phyloP scores from a whole-genome alignment of 805 yeast species.

The Zygosaccharomyces siamensis region DNA sequence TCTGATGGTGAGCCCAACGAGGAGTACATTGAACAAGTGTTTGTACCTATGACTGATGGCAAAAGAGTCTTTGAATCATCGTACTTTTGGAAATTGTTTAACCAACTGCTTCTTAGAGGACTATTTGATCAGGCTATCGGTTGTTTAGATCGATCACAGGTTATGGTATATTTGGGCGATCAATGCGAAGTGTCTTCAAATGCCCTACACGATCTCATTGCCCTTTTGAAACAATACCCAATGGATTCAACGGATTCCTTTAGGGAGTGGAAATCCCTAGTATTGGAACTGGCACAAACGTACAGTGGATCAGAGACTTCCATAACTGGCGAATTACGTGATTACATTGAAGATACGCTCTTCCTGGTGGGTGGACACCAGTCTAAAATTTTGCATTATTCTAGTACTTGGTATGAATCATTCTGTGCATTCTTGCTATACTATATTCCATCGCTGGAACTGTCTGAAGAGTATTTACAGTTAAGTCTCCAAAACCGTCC shows the following conservation, averaged over 20 bases:
- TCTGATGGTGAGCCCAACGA: conserved; percentile 63
- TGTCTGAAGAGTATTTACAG: conserved; percentile 40
- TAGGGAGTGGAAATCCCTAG: conserved; percentile 38
- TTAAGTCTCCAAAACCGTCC: conserved; percentile 35
- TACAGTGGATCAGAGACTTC: conserved; percentile 24
- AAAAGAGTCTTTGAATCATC: conserved; percentile 37
- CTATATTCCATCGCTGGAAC: conserved; percentile 50
- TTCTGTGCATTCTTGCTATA: conserved; percentile 51
- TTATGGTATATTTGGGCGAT: conserved; percentile 17
- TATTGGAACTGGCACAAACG: conserved; percentile 25
- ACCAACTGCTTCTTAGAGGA: conserved; percentile 58
- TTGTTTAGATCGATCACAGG: conserved; percentile 28
- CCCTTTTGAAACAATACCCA: conserved; percentile 37
- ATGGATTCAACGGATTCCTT: conserved; percentile 30
- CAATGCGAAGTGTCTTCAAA: conserved; percentile 26
- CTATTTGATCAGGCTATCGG: conserved; percentile 49
- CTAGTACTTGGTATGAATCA: conserved; percentile 66
- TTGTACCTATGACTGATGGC: conserved; percentile 43
- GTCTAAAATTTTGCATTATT: conserved; percentile 44
- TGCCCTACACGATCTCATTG: conserved; percentile 33
- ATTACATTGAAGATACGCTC: conserved; percentile 32
- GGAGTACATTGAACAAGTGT: conserved; percentile 41
- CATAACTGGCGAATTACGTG: conserved; percentile 26
- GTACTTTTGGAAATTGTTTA: conserved; percentile 58
- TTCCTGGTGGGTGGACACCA: conserved; percentile 38